Evolutionary conservation across 2,329 filamentous ascomycete genomes (phyloP), one percentile per base, ranked within the genome.

Genomic region (Rhynchosporium secalis): DNA sequence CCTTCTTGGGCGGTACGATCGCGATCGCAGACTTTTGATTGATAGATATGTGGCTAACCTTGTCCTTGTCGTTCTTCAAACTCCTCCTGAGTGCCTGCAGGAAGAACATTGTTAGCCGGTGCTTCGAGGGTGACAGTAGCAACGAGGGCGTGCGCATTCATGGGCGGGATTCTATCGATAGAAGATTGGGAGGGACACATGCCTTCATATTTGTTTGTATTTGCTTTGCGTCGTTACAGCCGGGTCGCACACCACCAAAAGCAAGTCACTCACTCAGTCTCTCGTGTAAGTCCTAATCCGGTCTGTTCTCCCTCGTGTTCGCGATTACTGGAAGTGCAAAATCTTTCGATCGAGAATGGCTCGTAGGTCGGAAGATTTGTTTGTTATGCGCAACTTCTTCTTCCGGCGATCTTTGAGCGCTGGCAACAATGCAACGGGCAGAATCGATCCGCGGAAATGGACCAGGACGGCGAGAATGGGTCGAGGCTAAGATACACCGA

Each of bases 1-100:
- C 87, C 82, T 90, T 91, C 76, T 90, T 90, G 1, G 88, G 88
- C 61, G 88, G 87, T 51, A 88, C 80, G 69, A 90, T 90, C 47
- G 87, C 86, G 66, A 87, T 81, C 51, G 86, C 85, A 68, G 87
- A 86, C 73, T 91, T 91, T 67, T 86, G 84, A 3, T 86, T 86
- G 65, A 90, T 85, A 51, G 86, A 88, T 68, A 87, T 82, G 75
- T 87, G 86, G 68, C 84, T 82, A 60, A 80, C 77, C 75, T 83
- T 85, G 68, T 86, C 84, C 78, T 86, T 89, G 70, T 89, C 86
- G 73, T 84, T 84, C 78, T 90, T 90, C 75, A 90, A 81, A 66
- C 86, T 89, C 75, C 87, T 81, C 73, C 87, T 81, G 76, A 90
- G 82, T 71, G 81, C 81, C 83, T 85, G 72, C 61, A 69, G 54